These are phyloP conservation scores for Penicillium arizonense DNA, from an alignment of 495 filamentous ascomycete species.

Conservation along the genomic window DNA sequence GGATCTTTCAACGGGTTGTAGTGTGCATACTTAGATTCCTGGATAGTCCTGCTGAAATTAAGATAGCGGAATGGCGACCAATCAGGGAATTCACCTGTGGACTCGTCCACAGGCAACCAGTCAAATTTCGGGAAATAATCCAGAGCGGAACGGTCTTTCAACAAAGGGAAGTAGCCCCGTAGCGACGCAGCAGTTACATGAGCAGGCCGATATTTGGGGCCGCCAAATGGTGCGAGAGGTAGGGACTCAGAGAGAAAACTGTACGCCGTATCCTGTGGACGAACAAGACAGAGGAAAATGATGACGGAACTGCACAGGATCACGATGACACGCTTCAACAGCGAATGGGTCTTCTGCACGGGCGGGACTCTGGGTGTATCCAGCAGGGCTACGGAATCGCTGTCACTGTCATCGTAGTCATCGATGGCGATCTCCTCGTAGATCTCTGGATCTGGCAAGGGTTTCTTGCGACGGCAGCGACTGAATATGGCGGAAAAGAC, in stretches of 20 bases:
- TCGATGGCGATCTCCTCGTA: slow-evolving; percentile 16
- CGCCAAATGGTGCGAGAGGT: slow-evolving; percentile 14
- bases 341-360: not conserved
- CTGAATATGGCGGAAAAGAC: slow-evolving; percentile 1
- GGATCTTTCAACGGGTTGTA: slow-evolving; percentile 35
- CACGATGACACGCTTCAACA: slow-evolving; percentile 1
- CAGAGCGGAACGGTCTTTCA: slow-evolving; percentile 10
- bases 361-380: not conserved
- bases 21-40: slow-evolving; percentile 5
- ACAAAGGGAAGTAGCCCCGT: slow-evolving; percentile 9
- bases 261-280: slow-evolving; percentile 10
- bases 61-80: slow-evolving; percentile 13
- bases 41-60: not conserved
- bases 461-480: not conserved
- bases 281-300: slow-evolving; percentile 9
- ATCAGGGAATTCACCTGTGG: slow-evolving; percentile 7
- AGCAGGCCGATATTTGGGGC: not conserved
- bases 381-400: slow-evolving; percentile 5
- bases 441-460: not conserved
- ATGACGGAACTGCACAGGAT: not conserved
- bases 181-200: not conserved
- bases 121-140: slow-evolving; percentile 14
- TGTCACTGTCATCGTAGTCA: slow-evolving; percentile 11
- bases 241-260: slow-evolving; percentile 12
- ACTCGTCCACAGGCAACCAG: slow-evolving; percentile 8